Conservation (phyloP, 1,284 basidiomycete species). For the Rhizoctonia solani region DNA sequence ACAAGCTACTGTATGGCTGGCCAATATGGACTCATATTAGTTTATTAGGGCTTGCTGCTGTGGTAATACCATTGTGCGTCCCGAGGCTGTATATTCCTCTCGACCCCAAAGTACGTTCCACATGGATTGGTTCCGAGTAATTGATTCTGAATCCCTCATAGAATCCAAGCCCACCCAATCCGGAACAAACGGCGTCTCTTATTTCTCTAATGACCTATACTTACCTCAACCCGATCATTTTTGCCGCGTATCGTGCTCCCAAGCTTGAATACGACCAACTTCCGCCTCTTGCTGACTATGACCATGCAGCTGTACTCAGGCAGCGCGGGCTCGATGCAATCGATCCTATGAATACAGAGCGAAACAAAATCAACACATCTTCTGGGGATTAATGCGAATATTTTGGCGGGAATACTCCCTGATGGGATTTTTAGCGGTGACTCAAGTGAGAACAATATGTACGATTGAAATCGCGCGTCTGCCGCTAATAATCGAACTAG, state of each 20-base stretch:
- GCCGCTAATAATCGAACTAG: not conserved
- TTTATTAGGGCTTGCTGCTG: slow-evolving; percentile 49
- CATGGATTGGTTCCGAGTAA: slow-evolving; percentile 44
- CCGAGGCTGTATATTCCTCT: slow-evolving; percentile 54
- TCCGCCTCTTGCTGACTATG: slow-evolving; percentile 64
- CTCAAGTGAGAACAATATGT: not conserved
- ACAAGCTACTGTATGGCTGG: slow-evolving; percentile 53
- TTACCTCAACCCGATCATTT: slow-evolving; percentile 61
- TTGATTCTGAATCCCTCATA: slow-evolving; percentile 38
- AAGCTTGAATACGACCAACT: slow-evolving; percentile 53
- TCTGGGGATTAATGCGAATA: slow-evolving; percentile 3
- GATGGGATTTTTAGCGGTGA: not conserved
- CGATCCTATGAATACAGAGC: slow-evolving; percentile 47
- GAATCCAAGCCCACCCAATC: slow-evolving; percentile 52
- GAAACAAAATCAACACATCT: slow-evolving; percentile 21
- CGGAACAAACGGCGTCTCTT: slow-evolving; percentile 68
- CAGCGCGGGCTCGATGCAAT: slow-evolving; percentile 45
- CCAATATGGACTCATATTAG: slow-evolving; percentile 49
- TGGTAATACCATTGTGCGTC: slow-evolving; percentile 53
- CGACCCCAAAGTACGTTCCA: slow-evolving; percentile 44
- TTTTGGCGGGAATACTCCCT: slow-evolving; percentile 29
- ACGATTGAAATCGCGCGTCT: not conserved
- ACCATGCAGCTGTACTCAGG: slow-evolving; percentile 52
- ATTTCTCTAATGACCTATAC: slow-evolving; percentile 60
- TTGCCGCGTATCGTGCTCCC: slow-evolving; percentile 50